Base-by-base conservation (phyloP, 2,329 filamentous ascomycete species). In the Stagonosporopsis vannaccii region DNA sequence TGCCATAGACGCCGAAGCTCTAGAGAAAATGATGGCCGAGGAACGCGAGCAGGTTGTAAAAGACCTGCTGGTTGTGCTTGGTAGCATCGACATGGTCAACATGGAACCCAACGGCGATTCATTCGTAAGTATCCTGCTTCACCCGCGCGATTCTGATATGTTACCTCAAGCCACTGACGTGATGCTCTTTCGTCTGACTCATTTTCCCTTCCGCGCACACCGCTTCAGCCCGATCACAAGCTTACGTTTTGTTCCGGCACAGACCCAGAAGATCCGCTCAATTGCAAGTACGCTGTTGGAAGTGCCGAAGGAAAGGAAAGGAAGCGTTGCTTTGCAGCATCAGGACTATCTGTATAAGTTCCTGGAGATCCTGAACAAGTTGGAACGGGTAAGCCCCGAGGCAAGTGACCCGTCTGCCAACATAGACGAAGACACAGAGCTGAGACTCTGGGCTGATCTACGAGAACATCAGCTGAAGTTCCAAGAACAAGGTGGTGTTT, bases 11-110 rank as follows among this genome's bases (percentile, higher is more conserved):
- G 48, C 72, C n/a, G 80, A 82, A 49, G 74, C 77, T 6, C 84
- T 87, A 20, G 82, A 87, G 50, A 80, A 82, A 3, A 82, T 85
- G 69, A 92, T 96, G 85, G 81, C 83, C 1, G 80, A 86, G 20
- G 92, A 96, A 78, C 85, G 91, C 4, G 90, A 93, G 66, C 82
- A 86, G n/a, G 92, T 96, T 28, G 87, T 96, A 11, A 87, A 90
- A 63, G 88, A 93, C 72, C 82, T 96, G 2, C 83, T 96, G 1
- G 82, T 86, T 3, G 87, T 96, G 3, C 79, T 96, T 5, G 85
- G 85, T 23, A 90, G 86, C 52, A 91, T 96, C 65, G 90, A 89
- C 43, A 90, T 94, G 79, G 86, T 91, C 56, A 92, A 92, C 74
- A 90, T 96, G 82, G 92, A 96, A 73, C 85, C 85, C 9, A 88